These are phyloP conservation scores for Neofusicoccum sp. DNA, from an alignment of 2,329 filamentous ascomycete species.

Conservation along the genomic window DNA sequence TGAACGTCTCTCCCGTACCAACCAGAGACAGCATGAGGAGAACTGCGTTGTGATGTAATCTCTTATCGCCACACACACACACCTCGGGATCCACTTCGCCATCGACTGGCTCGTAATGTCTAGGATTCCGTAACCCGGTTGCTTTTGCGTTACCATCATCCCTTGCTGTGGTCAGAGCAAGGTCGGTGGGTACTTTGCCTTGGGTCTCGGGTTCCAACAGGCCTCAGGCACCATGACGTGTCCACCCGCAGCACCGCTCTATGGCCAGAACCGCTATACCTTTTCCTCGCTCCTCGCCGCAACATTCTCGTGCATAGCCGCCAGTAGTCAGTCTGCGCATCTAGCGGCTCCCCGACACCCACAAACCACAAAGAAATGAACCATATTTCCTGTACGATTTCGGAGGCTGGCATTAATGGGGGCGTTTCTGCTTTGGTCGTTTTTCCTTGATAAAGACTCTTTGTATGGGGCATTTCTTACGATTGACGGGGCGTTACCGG, in stretches of 20 bases:
- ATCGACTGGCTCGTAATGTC: background rate
- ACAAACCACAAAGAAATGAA: background rate
- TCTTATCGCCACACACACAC: background rate
- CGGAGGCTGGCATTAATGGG: background rate
- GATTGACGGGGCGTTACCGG: background rate
- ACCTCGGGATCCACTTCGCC: background rate
- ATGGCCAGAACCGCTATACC: too few relatives aligned
- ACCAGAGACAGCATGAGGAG: constrained; percentile 81
- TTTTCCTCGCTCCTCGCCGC: too few relatives aligned
- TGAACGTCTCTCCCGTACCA: constrained; percentile 77
- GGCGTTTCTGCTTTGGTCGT: background rate
- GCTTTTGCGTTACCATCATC: too few relatives aligned
- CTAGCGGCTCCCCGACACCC: background rate
- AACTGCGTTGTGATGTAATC: constrained; percentile 79
- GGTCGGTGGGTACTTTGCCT: too few relatives aligned
- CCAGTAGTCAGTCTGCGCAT: too few relatives aligned
- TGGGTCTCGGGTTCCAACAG: too few relatives aligned
- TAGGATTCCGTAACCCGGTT: background rate
- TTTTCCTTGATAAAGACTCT: too few relatives aligned
- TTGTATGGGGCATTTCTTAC: too few relatives aligned
- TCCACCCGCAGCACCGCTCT: too few relatives aligned
- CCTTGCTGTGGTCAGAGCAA: too few relatives aligned
- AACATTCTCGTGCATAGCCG: too few relatives aligned
- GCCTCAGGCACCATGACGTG: too few relatives aligned
- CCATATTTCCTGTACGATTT: background rate